Evolutionary conservation across 164 flowering plant species (phyloP), one percentile per base, ranked within the genome.

Genomic region (Stephania cephalantha): DNA sequence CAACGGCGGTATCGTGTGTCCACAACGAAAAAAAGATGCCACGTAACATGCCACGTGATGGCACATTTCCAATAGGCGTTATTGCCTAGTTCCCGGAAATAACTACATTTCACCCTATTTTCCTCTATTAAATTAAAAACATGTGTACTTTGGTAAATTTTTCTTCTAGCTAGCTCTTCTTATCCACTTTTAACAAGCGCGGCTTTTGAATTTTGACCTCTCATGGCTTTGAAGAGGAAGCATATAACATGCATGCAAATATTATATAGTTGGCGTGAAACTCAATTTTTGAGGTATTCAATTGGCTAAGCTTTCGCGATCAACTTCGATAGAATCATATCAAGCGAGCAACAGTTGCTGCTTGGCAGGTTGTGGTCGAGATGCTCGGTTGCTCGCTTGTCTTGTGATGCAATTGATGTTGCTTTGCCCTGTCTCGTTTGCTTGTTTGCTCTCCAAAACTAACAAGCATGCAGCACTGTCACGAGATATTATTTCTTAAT

Each of bases 361-460:
- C 42, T 58, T 18, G 64, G 64, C 17, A n/a, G 6, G 20, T 68
- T 12, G n/a, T 42, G 48, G 4, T 35, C 42, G 10, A 44, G 71
- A 69, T 42, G 20, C 9, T 4, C 9, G 30, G 9, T 12, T 71
- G 18, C 71, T 48, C 67, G 71, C 46, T 67, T 74, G 76, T 74
- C 76, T 74, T 74, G 31, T 67, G 25, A 35, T 35, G 1, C 42
- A 35, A 22, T 67, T 42, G 76, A 74, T 67, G 76, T 74, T 67
- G 66, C 76, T 74, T 30, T 67, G 29, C 31, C 8, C 18, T 74
- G 76, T 74, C 76, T 67, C 64, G 50, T 58, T 44, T 68, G n/a
- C 11, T 69, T 68, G 68, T 65, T 9, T 65, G 68, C 31, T 29
- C 68, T 22, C 12, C 68, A 65, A 65, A 65, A 22, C 13, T n/a